Base-by-base conservation (phyloP, 2,329 filamentous ascomycete genomes). In the Alternaria novae-zelandiae region DNA sequence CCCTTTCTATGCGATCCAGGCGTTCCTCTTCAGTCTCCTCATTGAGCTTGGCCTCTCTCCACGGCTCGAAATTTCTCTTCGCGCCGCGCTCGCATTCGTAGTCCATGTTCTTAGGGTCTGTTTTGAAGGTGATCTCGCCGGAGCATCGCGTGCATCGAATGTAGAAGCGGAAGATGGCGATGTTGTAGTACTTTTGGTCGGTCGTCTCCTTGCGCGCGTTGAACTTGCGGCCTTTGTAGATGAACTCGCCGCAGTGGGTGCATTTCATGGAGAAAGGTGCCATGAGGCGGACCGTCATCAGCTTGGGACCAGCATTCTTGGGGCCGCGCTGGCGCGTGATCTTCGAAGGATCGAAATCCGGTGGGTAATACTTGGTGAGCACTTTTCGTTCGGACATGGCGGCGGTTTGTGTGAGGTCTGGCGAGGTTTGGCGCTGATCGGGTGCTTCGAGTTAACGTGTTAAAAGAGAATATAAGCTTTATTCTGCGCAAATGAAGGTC, bases 101-200 rank as follows among this genome's bases (percentile, higher is more conserved):
- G 78, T 98, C 95, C 86, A 94, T 93, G 75, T 94, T 94, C 80
- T 96, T 96, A 0, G 96, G 96, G 71, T 99, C 96, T 0, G 96
- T 98, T 68, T 92, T 91, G 84, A 98, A 97, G 0, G 92, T 94
- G 71, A 98, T 97, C 76, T 97, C 93, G 46, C 88, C 89, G 46
- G 86, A 90, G 81, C 95, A 97, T 51, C 93, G 84, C 32, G 94
- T 97, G 81, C 95, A 97, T 8, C 93, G 87, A 73, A 81, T 96
- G 82, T 94, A 96, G 84, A 98, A 97, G 28, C 91, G 88, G 82
- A 90, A 96, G 67, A 97, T 94, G 64, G 93, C 88, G 66, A 98
- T 96, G 54, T 88, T 88, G 50, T 97, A 88, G 82, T 99, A 99
- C 70, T 91, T 92, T 74, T 97, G 92, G 20, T 96, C 91, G 0